These are phyloP conservation scores for Pichia sporocuriosa DNA, from an alignment of 805 yeast species.

Conservation along the genomic window DNA sequence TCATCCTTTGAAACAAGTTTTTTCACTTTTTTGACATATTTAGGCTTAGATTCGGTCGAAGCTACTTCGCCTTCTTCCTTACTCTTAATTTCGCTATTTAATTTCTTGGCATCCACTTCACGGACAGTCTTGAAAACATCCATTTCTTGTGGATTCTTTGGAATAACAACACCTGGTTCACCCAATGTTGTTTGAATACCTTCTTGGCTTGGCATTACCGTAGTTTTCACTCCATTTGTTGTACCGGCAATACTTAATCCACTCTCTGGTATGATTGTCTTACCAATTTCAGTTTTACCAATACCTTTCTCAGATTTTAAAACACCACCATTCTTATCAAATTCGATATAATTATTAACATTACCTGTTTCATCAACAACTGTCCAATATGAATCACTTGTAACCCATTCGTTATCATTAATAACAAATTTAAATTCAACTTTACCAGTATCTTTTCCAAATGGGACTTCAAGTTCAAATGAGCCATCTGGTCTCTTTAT, in stretches of 20 bases:
- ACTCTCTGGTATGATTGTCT: conserved; percentile 12
- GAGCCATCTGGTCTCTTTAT: conserved; percentile 36
- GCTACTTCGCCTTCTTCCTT: conserved; percentile 5
- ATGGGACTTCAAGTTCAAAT: conserved; percentile 28
- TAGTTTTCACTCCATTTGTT: conserved; percentile 15
- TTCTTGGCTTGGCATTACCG: conserved; percentile 42
- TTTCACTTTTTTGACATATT: conserved; percentile 37
- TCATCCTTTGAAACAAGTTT: conserved; percentile 12
- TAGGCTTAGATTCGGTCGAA: conserved; percentile 9
- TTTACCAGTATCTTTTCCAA: conserved; percentile 21
- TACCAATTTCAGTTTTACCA: conserved; percentile 38
- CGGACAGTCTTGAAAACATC: conserved; percentile 56
- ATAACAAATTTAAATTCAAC: conserved; percentile 49
- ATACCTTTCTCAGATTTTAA: conserved; percentile 28
- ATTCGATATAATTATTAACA: conserved; percentile 43
- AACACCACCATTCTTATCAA: conserved; percentile 30
- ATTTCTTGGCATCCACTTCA: conserved; percentile 50
- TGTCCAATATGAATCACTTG: conserved; percentile 33
- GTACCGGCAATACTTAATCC: conserved; percentile 9
- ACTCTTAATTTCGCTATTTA: conserved; percentile 35
- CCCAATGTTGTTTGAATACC: conserved; percentile 43
- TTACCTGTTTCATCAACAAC: conserved; percentile 45
- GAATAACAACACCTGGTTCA: conserved; percentile 71
- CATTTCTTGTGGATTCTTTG: conserved; percentile 55
- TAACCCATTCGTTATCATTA: conserved; percentile 49